Percentiles rank a stretch among this genome's conserved stretches.
Evolutionary conservation across 2,329 filamentous ascomycete genomes (phyloP).

Genomic region (Pseudocercospora musae): DNA sequence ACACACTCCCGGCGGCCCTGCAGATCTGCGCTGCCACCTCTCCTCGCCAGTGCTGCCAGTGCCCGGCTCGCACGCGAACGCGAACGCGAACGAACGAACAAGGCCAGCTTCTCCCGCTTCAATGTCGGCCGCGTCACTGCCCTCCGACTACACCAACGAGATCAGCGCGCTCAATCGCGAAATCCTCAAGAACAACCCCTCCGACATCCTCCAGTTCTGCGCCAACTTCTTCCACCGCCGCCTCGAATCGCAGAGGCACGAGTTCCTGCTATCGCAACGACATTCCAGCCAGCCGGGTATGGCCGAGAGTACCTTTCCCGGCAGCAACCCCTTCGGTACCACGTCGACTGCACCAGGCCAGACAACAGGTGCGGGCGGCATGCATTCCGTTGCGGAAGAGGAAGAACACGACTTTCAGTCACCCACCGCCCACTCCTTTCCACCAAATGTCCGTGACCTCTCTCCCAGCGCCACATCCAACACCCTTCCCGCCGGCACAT

Average conservation of each 20-base stretch:
- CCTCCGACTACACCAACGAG: slow-evolving; percentile 58
- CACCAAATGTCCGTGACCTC: slow-evolving; percentile 51
- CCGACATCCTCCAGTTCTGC: slow-evolving; percentile 68
- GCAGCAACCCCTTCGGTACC: slow-evolving; percentile 71
- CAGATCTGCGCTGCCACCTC: not conserved
- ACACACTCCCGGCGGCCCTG: slow-evolving; percentile 7
- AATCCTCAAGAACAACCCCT: slow-evolving; percentile 56
- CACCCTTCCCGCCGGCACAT: slow-evolving; percentile 24
- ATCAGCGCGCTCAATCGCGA: slow-evolving; percentile 62
- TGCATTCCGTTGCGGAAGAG: slow-evolving; percentile 71
- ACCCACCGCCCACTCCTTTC: slow-evolving; percentile 58
- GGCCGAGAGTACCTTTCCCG: slow-evolving; percentile 74
- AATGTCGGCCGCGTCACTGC: slow-evolving; percentile 36
- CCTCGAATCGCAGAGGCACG: slow-evolving; percentile 62
- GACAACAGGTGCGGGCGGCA: slow-evolving; percentile 36
- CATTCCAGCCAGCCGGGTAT: slow-evolving; percentile 52
- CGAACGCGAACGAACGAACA: not conserved
- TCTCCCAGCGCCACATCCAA: slow-evolving; percentile 32
- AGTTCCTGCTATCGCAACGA: slow-evolving; percentile 52
- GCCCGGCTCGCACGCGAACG: not conserved
- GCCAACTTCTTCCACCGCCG: slow-evolving; percentile 65
- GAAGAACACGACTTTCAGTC: slow-evolving; percentile 76
- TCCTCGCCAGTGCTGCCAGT: not conserved
- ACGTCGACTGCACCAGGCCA: slow-evolving; percentile 40
- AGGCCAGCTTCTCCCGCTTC: not conserved